Conservation (phyloP, 1,139 yeast genomes). For the Saccharomyces hybrid region DNA sequence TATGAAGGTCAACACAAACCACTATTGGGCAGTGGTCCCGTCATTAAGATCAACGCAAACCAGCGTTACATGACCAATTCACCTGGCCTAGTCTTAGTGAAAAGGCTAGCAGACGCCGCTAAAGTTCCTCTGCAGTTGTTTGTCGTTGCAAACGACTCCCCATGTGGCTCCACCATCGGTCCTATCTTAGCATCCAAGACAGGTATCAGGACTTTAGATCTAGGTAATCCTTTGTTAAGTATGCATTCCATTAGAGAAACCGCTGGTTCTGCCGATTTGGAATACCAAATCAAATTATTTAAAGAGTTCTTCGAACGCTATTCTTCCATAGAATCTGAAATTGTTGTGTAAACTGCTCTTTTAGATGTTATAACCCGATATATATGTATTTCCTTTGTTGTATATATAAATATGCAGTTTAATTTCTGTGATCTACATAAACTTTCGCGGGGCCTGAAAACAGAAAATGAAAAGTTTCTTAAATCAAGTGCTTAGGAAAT, state of each 20-base stretch:
- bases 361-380: not conserved
- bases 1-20: conserved; percentile 81
- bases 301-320: conserved; percentile 49
- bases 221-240: conserved; percentile 89
- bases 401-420: no score
- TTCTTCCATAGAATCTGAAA: conserved; percentile 17
- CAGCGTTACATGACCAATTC: conserved; percentile 94
- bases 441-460: not conserved
- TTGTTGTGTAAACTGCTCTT: conserved; percentile 10
- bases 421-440: not conserved
- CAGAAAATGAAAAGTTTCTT: not conserved
- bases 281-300: conserved; percentile 53
- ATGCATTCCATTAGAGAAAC: conserved; percentile 97
- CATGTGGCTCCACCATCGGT: conserved; percentile 96
- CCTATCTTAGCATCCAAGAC: conserved; percentile 84
- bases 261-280: conserved; percentile 74
- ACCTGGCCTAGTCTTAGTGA: conserved; percentile 74
- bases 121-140: conserved; percentile 70
- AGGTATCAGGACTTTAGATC: conserved; percentile 82
- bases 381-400: not conserved
- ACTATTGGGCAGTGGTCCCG: conserved; percentile 80
- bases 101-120: conserved; percentile 59
- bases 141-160: conserved; percentile 85
- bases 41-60: conserved; percentile 86
- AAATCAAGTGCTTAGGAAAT: not conserved